A percentile compares a stretch with the other conserved stretches of the same genome.
phyloP scores from a whole-genome alignment of 352 stramenopile genomes.

The Phytophthora idaei region DNA sequence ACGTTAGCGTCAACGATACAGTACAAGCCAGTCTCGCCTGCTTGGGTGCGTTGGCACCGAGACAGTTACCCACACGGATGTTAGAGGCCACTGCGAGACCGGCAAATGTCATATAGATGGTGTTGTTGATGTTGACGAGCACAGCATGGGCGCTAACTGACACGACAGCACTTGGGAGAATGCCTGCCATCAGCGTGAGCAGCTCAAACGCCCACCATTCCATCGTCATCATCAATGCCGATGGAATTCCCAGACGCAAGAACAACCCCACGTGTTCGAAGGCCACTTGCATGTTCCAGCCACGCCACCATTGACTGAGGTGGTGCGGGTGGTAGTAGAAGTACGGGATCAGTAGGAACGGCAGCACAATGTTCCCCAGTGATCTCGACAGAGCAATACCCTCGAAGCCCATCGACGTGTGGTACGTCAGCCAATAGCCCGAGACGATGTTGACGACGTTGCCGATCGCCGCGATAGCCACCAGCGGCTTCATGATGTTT shows the following conservation, averaged over 20 bases:
- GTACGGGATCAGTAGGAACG: slow-evolving; percentile 57
- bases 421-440: slow-evolving; percentile 75
- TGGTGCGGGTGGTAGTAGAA: slow-evolving; percentile 49
- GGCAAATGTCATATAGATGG: slow-evolving; percentile 71
- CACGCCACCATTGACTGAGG: slow-evolving; percentile 49
- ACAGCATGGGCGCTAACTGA: slow-evolving; percentile 67
- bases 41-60: slow-evolving; percentile 52
- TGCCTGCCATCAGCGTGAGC: slow-evolving; percentile 54
- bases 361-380: slow-evolving; percentile 54
- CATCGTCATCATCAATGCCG: slow-evolving; percentile 64
- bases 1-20: slow-evolving; percentile 38
- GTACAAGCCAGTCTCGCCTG: slow-evolving; percentile 51
- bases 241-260: slow-evolving; percentile 52
- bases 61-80: slow-evolving; percentile 69
- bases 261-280: slow-evolving; percentile 48
- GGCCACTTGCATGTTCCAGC: slow-evolving; percentile 45
- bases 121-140: slow-evolving; percentile 63
- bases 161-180: slow-evolving; percentile 57
- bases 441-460: slow-evolving; percentile 70
- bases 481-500: slow-evolving; percentile 78
- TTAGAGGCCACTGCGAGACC: slow-evolving; percentile 58
- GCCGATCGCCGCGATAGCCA: slow-evolving; percentile 61
- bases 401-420: slow-evolving; percentile 72
- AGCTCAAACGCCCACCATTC: slow-evolving; percentile 78
- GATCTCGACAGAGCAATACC: slow-evolving; percentile 71